Conservation (phyloP, 495 filamentous ascomycete species). For the Podospora pseudocomata region DNA sequence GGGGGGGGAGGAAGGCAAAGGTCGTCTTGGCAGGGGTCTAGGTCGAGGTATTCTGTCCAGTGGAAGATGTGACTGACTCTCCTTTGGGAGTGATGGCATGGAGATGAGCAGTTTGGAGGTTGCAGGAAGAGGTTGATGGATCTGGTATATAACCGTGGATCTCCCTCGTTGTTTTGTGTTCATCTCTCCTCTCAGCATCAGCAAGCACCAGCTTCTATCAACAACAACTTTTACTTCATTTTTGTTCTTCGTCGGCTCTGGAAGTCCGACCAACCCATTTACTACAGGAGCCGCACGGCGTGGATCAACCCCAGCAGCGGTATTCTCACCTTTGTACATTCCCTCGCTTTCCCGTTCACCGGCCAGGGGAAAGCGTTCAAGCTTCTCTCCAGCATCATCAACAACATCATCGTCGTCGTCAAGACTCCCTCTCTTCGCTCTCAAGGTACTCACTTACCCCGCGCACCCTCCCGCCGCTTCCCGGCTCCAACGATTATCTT, state of each 20-base stretch:
- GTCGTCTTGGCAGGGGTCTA: not conserved
- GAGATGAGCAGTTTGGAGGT: not conserved
- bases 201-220: slow-evolving; percentile 13
- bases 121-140: not conserved
- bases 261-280: slow-evolving; percentile 20
- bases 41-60: not conserved
- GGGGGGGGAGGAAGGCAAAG: not conserved
- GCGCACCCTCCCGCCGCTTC: slow-evolving; percentile 10
- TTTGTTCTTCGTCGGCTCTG: slow-evolving; percentile 23
- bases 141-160: slow-evolving; percentile 7
- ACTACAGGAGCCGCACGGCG: slow-evolving; percentile 7
- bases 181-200: not conserved
- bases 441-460: slow-evolving; percentile 12
- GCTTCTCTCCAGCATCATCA: not conserved
- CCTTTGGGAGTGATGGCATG: not conserved
- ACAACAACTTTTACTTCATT: not conserved
- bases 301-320: slow-evolving; percentile 23
- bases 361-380: slow-evolving; percentile 17
- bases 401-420: not conserved
- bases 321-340: slow-evolving; percentile 21
- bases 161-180: not conserved
- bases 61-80: slow-evolving; percentile 4
- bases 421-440: slow-evolving; percentile 3
- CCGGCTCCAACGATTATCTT: not conserved
- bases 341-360: slow-evolving; percentile 25